Conservation (phyloP, 2,329 filamentous ascomycete species). For the Trichoderma aggressivum region DNA sequence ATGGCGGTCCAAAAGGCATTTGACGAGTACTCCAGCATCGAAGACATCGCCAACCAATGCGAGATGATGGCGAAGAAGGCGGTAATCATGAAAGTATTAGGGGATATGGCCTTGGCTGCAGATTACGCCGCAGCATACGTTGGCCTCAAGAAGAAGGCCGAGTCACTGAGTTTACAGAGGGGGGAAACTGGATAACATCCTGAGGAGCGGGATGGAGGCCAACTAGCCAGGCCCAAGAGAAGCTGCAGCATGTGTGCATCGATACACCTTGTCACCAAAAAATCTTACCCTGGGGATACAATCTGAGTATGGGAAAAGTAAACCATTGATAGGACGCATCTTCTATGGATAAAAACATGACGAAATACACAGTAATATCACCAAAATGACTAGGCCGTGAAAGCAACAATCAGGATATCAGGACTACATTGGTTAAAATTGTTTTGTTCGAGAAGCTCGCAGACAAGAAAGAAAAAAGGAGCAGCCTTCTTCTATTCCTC, state of each 20-base stretch:
- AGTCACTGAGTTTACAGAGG: constrained; percentile 29
- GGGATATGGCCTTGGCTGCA: constrained; percentile 61
- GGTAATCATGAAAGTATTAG: constrained; percentile 67
- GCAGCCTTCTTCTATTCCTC: constrained; percentile 54
- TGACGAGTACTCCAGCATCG: constrained; percentile 61
- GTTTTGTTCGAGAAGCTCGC: background rate
- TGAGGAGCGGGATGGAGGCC: background rate
- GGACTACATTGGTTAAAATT: background rate
- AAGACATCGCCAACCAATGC: constrained; percentile 65
- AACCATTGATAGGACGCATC: background rate
- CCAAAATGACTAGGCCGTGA: background rate
- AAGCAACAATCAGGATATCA: background rate
- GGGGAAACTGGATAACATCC: background rate
- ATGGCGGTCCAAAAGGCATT: constrained; percentile 62
- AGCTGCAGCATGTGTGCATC: background rate
- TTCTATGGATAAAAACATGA: background rate
- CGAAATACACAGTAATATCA: background rate
- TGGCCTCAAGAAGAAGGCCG: constrained; percentile 47
- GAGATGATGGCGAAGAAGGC: constrained; percentile 82
- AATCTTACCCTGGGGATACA: background rate
- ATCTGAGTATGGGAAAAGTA: background rate
- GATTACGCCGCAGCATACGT: constrained; percentile 65
- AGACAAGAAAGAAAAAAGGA: background rate
- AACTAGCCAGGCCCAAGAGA: background rate
- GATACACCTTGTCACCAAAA: background rate